Evolutionary conservation across 306 rosid species (phyloP).

Genomic region (Quercus wislizeni): DNA sequence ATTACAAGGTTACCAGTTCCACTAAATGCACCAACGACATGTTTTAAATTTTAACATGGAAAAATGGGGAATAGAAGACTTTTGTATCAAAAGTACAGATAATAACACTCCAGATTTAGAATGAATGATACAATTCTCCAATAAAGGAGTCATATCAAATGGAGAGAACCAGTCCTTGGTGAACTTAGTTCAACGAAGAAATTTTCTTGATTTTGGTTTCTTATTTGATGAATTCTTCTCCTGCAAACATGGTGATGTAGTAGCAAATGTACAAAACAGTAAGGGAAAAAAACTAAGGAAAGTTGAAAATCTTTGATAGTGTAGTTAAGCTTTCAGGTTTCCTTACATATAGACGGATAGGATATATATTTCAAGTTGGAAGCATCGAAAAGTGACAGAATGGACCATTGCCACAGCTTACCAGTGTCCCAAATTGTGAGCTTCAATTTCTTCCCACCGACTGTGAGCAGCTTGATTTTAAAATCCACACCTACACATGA

Average conservation of each 20-base stretch:
- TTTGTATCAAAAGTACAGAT: not conserved
- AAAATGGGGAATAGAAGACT: not conserved
- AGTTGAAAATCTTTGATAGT: not conserved
- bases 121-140: not conserved
- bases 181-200: not conserved
- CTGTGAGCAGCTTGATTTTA: constrained; percentile 80
- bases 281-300: not conserved
- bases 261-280: not conserved
- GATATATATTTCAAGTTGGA: not conserved
- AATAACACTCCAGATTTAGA: not conserved
- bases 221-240: not conserved
- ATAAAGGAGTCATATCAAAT: not conserved
- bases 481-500: constrained; percentile 82
- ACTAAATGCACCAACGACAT: not conserved
- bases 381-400: not conserved
- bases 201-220: not conserved
- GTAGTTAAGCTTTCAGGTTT: not conserved
- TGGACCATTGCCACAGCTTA: constrained; percentile 18
- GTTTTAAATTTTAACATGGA: not conserved
- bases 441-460: constrained; percentile 83
- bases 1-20: not conserved
- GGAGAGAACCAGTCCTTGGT: not conserved
- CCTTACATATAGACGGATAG: not conserved
- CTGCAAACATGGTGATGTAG: not conserved
- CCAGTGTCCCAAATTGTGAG: constrained; percentile 99